These are phyloP conservation scores for Xerocomus brunneocitrinus DNA, from an alignment of 768 basidiomycete genomes.

Conservation along the genomic window DNA sequence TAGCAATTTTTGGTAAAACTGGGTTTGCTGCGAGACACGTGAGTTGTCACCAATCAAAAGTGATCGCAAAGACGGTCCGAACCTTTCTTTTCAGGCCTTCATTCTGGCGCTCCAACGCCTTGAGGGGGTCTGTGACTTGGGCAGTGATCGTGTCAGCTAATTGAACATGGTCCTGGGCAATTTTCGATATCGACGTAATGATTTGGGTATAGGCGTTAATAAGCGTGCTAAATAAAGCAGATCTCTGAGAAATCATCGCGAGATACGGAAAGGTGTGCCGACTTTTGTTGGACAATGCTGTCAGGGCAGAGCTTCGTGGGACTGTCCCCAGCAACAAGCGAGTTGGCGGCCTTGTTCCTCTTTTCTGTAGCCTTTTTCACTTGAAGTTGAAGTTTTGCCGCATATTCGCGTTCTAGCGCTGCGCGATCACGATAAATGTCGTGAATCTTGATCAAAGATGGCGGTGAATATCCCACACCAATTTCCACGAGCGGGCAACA, in stretches of 20 bases:
- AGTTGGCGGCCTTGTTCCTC: conserved; percentile 53
- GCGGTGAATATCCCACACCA: neutral
- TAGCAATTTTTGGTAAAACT: conserved; percentile 67
- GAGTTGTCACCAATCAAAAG: neutral
- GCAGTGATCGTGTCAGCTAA: conserved; percentile 57
- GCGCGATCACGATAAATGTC: conserved; percentile 67
- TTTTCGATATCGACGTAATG: conserved; percentile 52
- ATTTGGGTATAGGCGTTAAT: conserved; percentile 65
- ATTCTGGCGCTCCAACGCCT: conserved; percentile 53
- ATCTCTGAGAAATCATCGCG: conserved; percentile 11
- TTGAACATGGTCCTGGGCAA: conserved; percentile 65
- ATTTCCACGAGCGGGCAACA: conserved; percentile 18
- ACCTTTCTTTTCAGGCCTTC: conserved; percentile 71
- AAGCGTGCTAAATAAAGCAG: conserved; percentile 51
- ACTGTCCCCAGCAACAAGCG: conserved; percentile 59
- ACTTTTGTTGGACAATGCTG: conserved; percentile 54
- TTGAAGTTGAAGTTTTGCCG: conserved; percentile 61
- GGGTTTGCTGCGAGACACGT: conserved; percentile 50
- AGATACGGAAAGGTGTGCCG: conserved; percentile 5
- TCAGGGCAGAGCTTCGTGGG: conserved; percentile 62
- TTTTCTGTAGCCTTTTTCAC: conserved; percentile 67
- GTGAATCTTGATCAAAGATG: conserved; percentile 47
- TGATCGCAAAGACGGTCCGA: neutral
- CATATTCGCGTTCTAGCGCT: conserved; percentile 75
- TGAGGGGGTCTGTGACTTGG: conserved; percentile 63